Evolutionary conservation across 805 yeast species (phyloP).

Genomic region (Candida anglica): DNA sequence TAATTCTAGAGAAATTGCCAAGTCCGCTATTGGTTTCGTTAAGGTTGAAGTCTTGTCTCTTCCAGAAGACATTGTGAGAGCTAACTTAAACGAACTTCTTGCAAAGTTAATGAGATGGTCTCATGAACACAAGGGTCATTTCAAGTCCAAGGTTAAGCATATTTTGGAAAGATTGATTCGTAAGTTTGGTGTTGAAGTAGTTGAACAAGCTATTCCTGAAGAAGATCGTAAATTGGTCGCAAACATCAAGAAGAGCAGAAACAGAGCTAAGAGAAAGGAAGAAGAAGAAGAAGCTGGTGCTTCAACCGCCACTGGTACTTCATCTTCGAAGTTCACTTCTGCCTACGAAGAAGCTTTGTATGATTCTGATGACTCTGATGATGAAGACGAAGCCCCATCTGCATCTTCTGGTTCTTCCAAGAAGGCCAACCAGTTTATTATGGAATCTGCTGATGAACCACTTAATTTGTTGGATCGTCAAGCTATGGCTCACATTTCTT

Average conservation of each 20-base stretch:
- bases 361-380: slow-evolving; percentile 61
- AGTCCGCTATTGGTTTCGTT: slow-evolving; percentile 89
- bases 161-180: slow-evolving; percentile 87
- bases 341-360: slow-evolving; percentile 92
- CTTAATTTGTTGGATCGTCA: slow-evolving; percentile 83
- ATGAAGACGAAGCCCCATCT: slow-evolving; percentile 48
- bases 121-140: slow-evolving; percentile 93
- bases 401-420: slow-evolving; percentile 23
- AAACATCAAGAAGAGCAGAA: slow-evolving; percentile 82
- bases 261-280: slow-evolving; percentile 76
- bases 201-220: slow-evolving; percentile 83
- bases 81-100: slow-evolving; percentile 62
- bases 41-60: slow-evolving; percentile 82
- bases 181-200: slow-evolving; percentile 83
- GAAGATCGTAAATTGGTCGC: slow-evolving; percentile 79
- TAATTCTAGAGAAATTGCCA: slow-evolving; percentile 88
- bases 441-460: slow-evolving; percentile 75
- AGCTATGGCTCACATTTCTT: slow-evolving; percentile 83
- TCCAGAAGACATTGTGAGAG: slow-evolving; percentile 70
- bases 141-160: slow-evolving; percentile 89
- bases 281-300: slow-evolving; percentile 31
- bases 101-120: slow-evolving; percentile 84
- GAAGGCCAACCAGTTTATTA: slow-evolving; percentile 58
- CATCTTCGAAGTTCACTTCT: slow-evolving; percentile 55
- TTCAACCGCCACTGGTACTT: slow-evolving; percentile 11